Conservation (phyloP, 176 grass and related monocot species). For the Ensete ventricosum region DNA sequence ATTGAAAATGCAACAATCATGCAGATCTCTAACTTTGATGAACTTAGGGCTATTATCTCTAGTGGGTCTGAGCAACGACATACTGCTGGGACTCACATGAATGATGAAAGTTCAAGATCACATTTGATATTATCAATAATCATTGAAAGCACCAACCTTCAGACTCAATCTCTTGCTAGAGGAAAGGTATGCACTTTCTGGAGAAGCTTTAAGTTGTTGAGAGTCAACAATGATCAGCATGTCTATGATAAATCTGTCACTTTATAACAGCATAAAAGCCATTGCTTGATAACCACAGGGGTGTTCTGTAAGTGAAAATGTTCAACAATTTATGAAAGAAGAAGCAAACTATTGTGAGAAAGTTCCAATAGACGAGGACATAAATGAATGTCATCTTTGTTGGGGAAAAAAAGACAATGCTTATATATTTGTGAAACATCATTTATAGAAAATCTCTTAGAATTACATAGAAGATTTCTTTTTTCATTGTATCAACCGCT, state of each 20-base stretch:
- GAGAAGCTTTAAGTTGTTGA: not conserved
- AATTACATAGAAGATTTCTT: too few species aligned
- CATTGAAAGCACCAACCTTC: slow-evolving; percentile 94
- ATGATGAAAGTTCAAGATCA: slow-evolving; percentile 95
- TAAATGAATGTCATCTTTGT: not conserved
- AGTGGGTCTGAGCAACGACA: slow-evolving; percentile 85
- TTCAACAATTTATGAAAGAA: not conserved
- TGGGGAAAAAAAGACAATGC: not conserved
- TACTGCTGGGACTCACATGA: slow-evolving; percentile 84
- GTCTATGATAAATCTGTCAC: not conserved
- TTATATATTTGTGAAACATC: not conserved
- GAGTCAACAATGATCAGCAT: not conserved
- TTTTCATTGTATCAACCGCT: too few species aligned
- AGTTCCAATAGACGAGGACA: not conserved
- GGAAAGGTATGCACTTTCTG: slow-evolving; percentile 57
- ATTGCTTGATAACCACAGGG: not conserved
- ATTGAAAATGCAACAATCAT: slow-evolving; percentile 77
- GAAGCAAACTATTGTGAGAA: not conserved
- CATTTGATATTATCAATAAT: slow-evolving; percentile 94
- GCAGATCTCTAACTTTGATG: slow-evolving; percentile 79
- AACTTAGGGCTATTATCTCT: slow-evolving; percentile 58
- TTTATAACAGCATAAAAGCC: not conserved
- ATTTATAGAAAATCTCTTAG: not conserved
- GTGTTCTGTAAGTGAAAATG: not conserved
- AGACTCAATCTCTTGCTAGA: slow-evolving; percentile 85